Evolutionary conservation across 495 filamentous ascomycete species (phyloP).

Genomic region (Podospora appendiculata): DNA sequence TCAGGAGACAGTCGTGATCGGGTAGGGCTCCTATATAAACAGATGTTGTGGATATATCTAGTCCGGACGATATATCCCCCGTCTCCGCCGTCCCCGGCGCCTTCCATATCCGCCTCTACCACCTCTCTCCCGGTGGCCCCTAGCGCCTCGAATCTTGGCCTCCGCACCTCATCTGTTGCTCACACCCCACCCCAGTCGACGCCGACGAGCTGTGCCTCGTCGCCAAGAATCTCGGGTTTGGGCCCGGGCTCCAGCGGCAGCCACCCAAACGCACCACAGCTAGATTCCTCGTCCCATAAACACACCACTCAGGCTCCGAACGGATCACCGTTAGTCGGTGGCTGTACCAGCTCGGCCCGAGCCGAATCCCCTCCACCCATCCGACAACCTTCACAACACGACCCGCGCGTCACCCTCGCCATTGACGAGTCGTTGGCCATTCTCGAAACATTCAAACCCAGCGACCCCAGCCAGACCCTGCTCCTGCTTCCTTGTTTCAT

Average conservation of each 20-base stretch:
- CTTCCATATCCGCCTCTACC: slow-evolving; percentile 17
- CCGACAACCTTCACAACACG: slow-evolving; percentile 31
- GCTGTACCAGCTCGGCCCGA: background rate
- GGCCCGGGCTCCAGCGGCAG: slow-evolving; percentile 1
- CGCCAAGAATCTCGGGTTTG: slow-evolving; percentile 14
- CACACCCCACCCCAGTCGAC: slow-evolving; percentile 33
- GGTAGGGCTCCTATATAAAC: slow-evolving; percentile 77
- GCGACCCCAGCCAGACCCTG: slow-evolving; percentile 58
- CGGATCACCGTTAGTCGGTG: too few relatives aligned
- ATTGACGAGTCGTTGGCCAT: slow-evolving; percentile 70
- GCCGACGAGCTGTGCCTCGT: slow-evolving; percentile 34
- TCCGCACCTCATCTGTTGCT: slow-evolving; percentile 5
- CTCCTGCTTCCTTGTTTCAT: slow-evolving; percentile 81
- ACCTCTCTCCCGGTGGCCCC: slow-evolving; percentile 13
- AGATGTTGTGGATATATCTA: slow-evolving; percentile 87
- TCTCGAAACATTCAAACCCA: slow-evolving; percentile 51
- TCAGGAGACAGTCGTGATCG: slow-evolving; percentile 63
- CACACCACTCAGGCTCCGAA: background rate
- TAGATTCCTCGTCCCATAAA: slow-evolving; percentile 1
- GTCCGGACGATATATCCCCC: slow-evolving; percentile 77
- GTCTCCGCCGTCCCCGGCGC: slow-evolving; percentile 11
- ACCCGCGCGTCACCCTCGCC: slow-evolving; percentile 60
- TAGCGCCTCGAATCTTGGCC: slow-evolving; percentile 2
- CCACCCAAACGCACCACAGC: background rate
- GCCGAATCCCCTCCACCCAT: slow-evolving; percentile 42